Evolutionary conservation across 768 basidiomycete species (phyloP).

Genomic region (Tylopilus balloui): DNA sequence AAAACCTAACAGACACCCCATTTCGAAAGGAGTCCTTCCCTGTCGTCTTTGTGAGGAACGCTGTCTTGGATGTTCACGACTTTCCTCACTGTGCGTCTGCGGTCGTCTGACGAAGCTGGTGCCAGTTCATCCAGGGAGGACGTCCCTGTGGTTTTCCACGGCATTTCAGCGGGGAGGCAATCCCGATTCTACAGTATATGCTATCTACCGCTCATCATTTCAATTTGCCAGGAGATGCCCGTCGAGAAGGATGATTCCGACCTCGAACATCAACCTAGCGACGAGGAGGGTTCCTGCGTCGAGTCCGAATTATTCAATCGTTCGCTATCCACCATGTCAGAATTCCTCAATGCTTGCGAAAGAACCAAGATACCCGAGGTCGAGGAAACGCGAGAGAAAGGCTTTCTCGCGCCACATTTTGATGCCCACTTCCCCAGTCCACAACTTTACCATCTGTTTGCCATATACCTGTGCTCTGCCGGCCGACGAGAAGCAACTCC

Average conservation of each 20-base stretch:
- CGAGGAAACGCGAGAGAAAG: neutral
- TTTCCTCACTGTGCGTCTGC: neutral
- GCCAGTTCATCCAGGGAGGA: constrained; percentile 7
- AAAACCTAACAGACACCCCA: neutral
- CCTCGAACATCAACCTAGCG: neutral
- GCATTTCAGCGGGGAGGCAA: constrained; percentile 2
- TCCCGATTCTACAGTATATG: constrained; percentile 5
- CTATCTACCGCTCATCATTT: constrained; percentile 1
- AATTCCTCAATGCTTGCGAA: constrained; percentile 2
- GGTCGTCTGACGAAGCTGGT: too few species aligned
- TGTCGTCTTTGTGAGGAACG: constrained; percentile 3
- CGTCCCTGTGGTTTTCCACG: constrained; percentile 4
- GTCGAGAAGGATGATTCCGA: neutral
- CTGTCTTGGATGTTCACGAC: neutral
- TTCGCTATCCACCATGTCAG: constrained; percentile 2
- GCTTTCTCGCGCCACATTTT: neutral
- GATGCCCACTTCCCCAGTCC: constrained; percentile 3
- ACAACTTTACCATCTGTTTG: neutral
- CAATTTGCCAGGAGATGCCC: neutral
- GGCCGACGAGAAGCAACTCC: constrained; percentile 4
- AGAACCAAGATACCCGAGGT: neutral
- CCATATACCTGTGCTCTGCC: constrained; percentile 7
- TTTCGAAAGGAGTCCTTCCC: constrained; percentile 10
- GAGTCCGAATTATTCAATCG: neutral
- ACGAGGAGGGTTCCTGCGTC: neutral